phyloP scores from a whole-genome alignment of 225 moss, liverwort and hornwort species.

The Rhytidiadelphus loreus region DNA sequence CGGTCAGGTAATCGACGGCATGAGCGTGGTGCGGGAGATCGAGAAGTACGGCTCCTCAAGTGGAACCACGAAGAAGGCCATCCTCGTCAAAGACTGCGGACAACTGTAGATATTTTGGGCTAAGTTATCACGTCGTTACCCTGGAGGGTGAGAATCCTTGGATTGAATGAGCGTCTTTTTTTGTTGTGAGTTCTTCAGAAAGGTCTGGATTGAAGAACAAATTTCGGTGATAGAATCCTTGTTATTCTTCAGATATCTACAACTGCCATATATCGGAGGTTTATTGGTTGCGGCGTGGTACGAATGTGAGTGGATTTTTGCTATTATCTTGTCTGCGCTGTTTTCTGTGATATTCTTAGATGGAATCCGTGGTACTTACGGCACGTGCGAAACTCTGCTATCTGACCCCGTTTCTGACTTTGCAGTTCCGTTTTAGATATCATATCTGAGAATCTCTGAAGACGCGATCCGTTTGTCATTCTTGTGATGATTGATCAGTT shows the following conservation, averaged over 20 bases:
- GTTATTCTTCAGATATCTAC: not conserved
- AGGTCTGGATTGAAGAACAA: not conserved
- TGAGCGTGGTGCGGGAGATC: conserved; percentile 23
- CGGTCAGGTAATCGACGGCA: conserved; percentile 35
- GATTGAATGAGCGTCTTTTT: not conserved
- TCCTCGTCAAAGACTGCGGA: conserved; percentile 5
- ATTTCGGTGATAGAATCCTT: not conserved
- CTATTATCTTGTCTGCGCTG: not conserved
- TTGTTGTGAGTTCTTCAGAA: not conserved
- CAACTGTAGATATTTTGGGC: not conserved
- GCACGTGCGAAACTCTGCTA: not conserved
- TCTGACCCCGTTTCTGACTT: not conserved
- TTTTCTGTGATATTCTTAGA: not conserved
- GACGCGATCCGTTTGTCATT: not conserved
- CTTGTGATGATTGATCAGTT: not conserved
- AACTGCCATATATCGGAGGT: not conserved
- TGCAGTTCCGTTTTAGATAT: not conserved
- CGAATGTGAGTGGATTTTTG: not conserved
- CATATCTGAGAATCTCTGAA: not conserved
- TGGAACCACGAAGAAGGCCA: not conserved
- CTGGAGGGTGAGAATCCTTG: not conserved
- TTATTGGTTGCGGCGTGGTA: not conserved
- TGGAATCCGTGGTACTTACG: not conserved
- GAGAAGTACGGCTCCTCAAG: not conserved
- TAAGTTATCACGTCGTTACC: not conserved